phyloP scores from a whole-genome alignment of 2,329 filamentous ascomycete genomes.

The Didymella keratinophila region DNA sequence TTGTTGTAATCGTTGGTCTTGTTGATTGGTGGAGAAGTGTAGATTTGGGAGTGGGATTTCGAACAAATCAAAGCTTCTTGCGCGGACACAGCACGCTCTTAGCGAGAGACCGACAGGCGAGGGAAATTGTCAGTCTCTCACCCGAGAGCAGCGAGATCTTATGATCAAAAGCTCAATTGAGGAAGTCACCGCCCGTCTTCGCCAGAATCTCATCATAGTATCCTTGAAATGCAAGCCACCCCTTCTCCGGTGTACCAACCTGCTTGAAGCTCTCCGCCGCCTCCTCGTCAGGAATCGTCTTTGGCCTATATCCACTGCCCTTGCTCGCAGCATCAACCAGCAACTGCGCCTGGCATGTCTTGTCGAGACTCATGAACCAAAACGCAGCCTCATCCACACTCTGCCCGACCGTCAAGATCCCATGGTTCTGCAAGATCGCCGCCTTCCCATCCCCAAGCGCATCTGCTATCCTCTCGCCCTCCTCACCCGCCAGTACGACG shows the following conservation, averaged over 20 bases:
- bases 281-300: conserved; percentile 52
- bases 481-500: conserved; percentile 54
- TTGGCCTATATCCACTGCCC: conserved; percentile 52
- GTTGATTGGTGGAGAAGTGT: no score
- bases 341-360: conserved; percentile 57
- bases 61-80: no score
- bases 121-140: no score
- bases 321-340: conserved; percentile 53
- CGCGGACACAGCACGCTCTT: no score
- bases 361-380: conserved; percentile 57
- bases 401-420: conserved; percentile 49
- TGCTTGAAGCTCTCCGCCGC: conserved; percentile 51
- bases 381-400: conserved; percentile 57
- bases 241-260: conserved; percentile 59
- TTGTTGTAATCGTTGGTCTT: neutral
- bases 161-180: conserved; percentile 32
- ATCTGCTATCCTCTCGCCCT: conserved; percentile 55
- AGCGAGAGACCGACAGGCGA: no score
- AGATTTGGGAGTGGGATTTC: no score
- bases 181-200: conserved; percentile 60
- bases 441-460: conserved; percentile 48
- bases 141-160: no score
- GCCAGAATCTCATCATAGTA: conserved; percentile 64
- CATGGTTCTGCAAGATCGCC: conserved; percentile 52
- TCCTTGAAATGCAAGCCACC: conserved; percentile 62